These are phyloP conservation scores for Eutypella sp. DNA, from an alignment of 2,329 filamentous ascomycete species.

Conservation along the genomic window DNA sequence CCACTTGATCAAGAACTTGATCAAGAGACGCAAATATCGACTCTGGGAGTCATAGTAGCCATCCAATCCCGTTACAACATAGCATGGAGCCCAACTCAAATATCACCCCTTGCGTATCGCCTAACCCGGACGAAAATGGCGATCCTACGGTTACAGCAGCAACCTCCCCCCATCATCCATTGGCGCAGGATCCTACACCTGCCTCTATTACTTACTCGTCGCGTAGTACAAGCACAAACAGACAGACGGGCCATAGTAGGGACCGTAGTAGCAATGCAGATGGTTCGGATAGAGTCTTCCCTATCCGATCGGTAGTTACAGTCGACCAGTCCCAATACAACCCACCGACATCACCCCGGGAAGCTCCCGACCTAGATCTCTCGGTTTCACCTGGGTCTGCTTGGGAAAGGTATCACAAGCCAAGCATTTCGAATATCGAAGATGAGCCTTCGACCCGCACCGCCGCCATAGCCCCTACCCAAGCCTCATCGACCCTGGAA, in stretches of 20 bases:
- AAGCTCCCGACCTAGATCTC: slow-evolving; percentile 33
- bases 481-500: slow-evolving; percentile 5
- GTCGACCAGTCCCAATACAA: slow-evolving; percentile 50
- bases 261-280: slow-evolving; percentile 28
- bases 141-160: too few relatives aligned
- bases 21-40: background rate
- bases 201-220: slow-evolving; percentile 29
- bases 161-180: background rate
- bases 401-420: slow-evolving; percentile 28
- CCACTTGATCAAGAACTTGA: too few relatives aligned
- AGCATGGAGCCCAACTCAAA: background rate
- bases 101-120: too few relatives aligned
- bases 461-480: slow-evolving; percentile 10
- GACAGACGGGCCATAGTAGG: slow-evolving; percentile 28
- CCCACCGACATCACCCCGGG: slow-evolving; percentile 25
- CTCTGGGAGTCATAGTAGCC: background rate
- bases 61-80: background rate
- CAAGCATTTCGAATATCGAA: slow-evolving; percentile 25
- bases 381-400: slow-evolving; percentile 26
- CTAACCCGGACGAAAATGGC: too few relatives aligned
- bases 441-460: slow-evolving; percentile 15
- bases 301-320: slow-evolving; percentile 74
- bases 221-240: slow-evolving; percentile 38
- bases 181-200: slow-evolving; percentile 2
- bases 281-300: slow-evolving; percentile 62